A percentile compares a stretch with the other conserved stretches of the same genome.
These are phyloP conservation scores for Botryotinia globosa DNA, from an alignment of 2,329 filamentous ascomycete genomes.

Conservation along the genomic window DNA sequence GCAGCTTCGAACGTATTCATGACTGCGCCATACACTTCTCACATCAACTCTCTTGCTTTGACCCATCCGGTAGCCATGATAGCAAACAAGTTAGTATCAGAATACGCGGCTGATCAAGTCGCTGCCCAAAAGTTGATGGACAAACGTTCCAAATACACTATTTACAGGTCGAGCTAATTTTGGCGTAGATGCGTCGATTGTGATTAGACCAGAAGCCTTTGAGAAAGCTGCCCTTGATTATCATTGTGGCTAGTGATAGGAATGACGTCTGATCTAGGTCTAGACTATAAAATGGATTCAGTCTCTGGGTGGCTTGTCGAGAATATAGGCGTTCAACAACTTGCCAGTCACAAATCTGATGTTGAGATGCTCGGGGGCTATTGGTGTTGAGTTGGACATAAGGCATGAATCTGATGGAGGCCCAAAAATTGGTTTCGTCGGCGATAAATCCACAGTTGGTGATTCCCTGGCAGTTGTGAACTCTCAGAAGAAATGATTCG, in stretches of 20 bases:
- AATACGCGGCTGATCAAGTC: background rate
- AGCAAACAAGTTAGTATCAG: background rate
- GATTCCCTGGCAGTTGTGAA: background rate
- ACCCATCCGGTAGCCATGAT: background rate
- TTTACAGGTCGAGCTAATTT: background rate
- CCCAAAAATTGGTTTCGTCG: background rate
- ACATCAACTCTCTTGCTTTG: background rate
- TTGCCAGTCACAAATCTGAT: background rate
- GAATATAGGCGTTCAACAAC: background rate
- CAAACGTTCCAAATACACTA: background rate
- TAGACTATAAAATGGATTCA: background rate
- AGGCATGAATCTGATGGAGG: background rate
- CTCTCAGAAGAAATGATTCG: background rate
- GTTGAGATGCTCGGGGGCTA: background rate
- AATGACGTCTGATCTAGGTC: background rate
- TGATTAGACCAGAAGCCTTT: background rate
- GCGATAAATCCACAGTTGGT: background rate
- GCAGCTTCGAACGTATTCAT: background rate
- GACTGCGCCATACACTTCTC: background rate
- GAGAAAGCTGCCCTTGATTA: background rate
- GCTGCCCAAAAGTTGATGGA: background rate
- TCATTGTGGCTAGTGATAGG: background rate
- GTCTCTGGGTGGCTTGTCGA: background rate
- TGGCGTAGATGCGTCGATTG: background rate
- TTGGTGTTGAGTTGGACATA: background rate